Evolutionary conservation across 108 stramenopile species (phyloP).

Genomic region (Poteriospumella lacustris): DNA sequence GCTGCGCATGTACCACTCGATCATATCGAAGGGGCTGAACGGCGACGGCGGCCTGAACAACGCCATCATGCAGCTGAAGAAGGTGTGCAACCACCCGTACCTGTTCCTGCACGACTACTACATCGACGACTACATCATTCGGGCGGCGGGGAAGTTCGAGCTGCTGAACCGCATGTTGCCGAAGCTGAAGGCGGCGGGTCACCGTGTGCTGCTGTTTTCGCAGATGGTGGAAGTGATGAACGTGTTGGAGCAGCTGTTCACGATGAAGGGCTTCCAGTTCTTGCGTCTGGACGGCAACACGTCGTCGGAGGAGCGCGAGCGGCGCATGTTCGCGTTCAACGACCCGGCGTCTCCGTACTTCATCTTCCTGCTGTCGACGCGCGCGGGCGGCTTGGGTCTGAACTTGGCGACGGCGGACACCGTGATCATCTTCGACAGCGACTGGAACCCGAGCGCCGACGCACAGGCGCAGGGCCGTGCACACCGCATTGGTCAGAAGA

Average conservation of each 20-base stretch:
- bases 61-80: conserved; percentile 92
- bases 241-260: conserved; percentile 59
- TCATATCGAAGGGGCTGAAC: conserved; percentile 76
- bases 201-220: conserved; percentile 60
- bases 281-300: conserved; percentile 97
- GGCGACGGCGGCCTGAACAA: conserved; percentile 72
- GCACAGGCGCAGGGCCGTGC: conserved; percentile 82
- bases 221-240: conserved; percentile 63
- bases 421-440: conserved; percentile 88
- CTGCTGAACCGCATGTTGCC: conserved; percentile 55
- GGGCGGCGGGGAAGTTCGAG: conserved; percentile 33
- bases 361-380: conserved; percentile 86
- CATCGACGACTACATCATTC: conserved; percentile 81
- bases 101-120: conserved; percentile 95
- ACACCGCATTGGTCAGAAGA: conserved; percentile 78
- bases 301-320: conserved; percentile 79
- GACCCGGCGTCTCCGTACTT: conserved; percentile 80
- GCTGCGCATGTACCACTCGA: conserved; percentile 83
- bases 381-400: conserved; percentile 94
- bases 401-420: conserved; percentile 96
- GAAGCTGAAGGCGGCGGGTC: conserved; percentile 53
- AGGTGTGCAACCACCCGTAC: conserved; percentile 99
- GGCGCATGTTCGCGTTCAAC: conserved; percentile 89
- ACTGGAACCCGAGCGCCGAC: conserved; percentile 61
- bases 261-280: conserved; percentile 72